phyloP scores from a whole-genome alignment of 176 grass and related monocot species.

The Oryza rufipogon region DNA sequence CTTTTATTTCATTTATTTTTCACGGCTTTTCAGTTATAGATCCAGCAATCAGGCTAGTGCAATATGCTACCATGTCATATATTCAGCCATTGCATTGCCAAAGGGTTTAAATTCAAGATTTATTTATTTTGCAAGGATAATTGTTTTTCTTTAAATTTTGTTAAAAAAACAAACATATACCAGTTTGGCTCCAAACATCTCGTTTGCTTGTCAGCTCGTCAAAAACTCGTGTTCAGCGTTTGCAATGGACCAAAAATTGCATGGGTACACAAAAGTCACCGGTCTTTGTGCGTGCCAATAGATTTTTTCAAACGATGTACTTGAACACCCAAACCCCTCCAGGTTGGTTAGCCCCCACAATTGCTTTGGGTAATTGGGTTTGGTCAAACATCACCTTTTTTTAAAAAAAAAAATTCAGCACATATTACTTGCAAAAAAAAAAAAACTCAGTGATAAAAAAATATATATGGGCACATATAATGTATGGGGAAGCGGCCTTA shows the following conservation, averaged over 20 bases:
- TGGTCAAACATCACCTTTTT: slow-evolving; percentile 22
- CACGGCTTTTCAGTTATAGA: no score
- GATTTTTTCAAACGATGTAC: background rate
- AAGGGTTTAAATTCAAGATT: no score
- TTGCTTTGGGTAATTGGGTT: background rate
- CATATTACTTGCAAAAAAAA: background rate
- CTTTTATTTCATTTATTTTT: no score
- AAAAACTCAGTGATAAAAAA: no score
- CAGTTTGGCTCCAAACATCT: background rate
- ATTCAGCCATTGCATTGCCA: no score
- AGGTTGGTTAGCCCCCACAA: background rate
- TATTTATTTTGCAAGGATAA: background rate
- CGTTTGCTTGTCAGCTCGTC: background rate
- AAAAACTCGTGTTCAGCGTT: background rate
- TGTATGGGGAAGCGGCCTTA: no score
- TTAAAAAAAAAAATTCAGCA: background rate
- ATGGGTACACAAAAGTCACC: background rate
- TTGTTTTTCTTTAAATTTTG: background rate
- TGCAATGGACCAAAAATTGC: slow-evolving; percentile 24
- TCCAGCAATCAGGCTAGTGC: no score
- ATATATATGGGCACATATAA: no score
- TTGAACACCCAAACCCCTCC: background rate
- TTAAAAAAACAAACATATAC: background rate
- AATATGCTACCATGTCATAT: no score
- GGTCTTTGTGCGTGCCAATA: background rate